A percentile compares a stretch with the other conserved stretches of the same genome.
phyloP scores from a whole-genome alignment of 1,139 yeast species.

The Spathaspora sp. region DNA sequence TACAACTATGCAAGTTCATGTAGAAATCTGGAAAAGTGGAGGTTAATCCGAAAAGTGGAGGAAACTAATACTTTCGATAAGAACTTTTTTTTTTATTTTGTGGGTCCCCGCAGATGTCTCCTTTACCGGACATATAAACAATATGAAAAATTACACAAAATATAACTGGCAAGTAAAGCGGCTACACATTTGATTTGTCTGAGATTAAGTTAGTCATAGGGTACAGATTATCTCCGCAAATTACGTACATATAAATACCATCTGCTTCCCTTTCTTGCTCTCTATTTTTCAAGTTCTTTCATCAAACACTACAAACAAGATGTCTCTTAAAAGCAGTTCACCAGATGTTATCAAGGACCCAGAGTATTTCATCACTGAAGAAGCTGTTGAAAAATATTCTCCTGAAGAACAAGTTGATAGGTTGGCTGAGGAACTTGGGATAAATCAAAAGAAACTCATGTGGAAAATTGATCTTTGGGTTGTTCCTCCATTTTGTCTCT shows the following conservation, averaged over 20 bases:
- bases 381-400: not conserved
- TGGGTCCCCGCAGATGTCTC: not conserved
- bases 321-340: not conserved
- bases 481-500: slow-evolving; percentile 67
- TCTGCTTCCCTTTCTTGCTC: not conserved
- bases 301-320: not conserved
- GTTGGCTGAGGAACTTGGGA: slow-evolving; percentile 32
- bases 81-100: not conserved
- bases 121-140: not conserved
- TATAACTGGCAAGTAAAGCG: not conserved
- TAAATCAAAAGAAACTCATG: slow-evolving; percentile 51
- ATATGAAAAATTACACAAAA: not conserved
- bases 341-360: slow-evolving; percentile 1
- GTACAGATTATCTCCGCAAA: not conserved
- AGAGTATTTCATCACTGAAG: not conserved
- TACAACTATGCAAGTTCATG: not conserved
- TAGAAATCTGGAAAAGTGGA: not conserved
- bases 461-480: slow-evolving; percentile 64
- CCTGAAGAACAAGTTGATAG: slow-evolving; percentile 23
- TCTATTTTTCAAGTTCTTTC: not conserved
- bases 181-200: not conserved
- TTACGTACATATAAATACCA: not conserved
- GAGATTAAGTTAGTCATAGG: not conserved
- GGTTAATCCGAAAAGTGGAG: not conserved
- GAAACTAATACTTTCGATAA: not conserved